Evolutionary conservation across 2,329 filamentous ascomycete species (phyloP).

Genomic region (Fusarium subglutinans): DNA sequence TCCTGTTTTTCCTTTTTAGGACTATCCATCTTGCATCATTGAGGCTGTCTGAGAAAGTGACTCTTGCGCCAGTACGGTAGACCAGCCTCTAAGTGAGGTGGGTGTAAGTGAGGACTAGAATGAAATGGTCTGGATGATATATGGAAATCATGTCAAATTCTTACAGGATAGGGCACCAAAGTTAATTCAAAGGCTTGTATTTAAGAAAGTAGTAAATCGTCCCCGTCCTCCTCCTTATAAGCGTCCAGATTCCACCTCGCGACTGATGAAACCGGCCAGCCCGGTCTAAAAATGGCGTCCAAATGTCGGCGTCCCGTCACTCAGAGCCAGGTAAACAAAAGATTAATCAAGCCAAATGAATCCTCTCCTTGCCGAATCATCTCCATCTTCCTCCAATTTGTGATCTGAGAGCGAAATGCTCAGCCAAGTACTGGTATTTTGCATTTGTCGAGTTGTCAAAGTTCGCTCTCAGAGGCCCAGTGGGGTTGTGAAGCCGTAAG

Average conservation of each 20-base stretch:
- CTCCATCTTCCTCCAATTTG: constrained; percentile 10
- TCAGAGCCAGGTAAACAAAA: constrained; percentile 28
- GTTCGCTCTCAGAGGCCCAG: constrained; percentile 1
- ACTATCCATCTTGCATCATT: neutral
- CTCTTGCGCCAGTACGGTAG: neutral
- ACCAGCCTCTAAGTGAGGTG: neutral
- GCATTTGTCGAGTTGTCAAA: neutral
- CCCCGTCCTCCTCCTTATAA: constrained; percentile 3
- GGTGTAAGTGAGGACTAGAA: neutral
- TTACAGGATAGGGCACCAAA: neutral
- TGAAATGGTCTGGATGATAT: neutral
- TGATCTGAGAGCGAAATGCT: constrained; percentile 8
- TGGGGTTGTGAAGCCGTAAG: neutral
- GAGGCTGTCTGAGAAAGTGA: neutral
- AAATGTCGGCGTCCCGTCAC: constrained; percentile 35
- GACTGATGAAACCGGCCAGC: constrained; percentile 6
- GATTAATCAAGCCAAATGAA: constrained; percentile 24
- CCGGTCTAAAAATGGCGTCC: constrained; percentile 26
- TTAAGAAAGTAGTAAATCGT: constrained; percentile 26
- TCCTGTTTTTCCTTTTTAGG: rapidly evolving
- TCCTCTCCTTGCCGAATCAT: constrained; percentile 20
- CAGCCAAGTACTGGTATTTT: neutral
- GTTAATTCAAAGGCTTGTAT: constrained; percentile 33
- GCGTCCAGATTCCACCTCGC: constrained; percentile 3
- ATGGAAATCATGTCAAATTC: neutral